Conservation (phyloP, 208 protist species). For the Acanthamoeba lenticulata region DNA sequence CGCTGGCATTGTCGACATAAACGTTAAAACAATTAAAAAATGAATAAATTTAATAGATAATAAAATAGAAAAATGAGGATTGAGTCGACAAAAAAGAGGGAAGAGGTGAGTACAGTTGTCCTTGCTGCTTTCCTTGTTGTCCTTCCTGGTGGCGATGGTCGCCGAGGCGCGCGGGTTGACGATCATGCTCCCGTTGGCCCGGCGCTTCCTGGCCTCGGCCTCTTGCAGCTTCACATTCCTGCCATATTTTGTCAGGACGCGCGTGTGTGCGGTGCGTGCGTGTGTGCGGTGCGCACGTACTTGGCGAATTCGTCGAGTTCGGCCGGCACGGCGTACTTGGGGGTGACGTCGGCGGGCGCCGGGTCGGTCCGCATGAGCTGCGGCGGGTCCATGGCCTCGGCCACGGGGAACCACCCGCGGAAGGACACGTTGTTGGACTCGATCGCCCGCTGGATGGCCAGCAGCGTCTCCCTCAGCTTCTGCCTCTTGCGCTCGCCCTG, state of each 20-base stretch:
- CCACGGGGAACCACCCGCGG: constrained; percentile 15
- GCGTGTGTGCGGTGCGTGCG: too few species aligned
- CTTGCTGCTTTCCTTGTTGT: too few species aligned
- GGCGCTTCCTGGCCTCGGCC: background rate
- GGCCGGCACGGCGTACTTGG: background rate
- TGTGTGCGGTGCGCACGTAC: background rate
- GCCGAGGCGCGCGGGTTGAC: background rate
- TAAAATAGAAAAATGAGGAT: too few species aligned
- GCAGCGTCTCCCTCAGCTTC: constrained; percentile 29
- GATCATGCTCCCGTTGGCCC: background rate
- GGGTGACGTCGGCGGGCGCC: background rate
- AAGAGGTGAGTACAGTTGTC: too few species aligned
- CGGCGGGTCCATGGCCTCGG: background rate
- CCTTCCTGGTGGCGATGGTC: background rate
- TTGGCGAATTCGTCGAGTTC: background rate
- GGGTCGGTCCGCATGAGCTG: background rate
- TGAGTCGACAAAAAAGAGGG: too few species aligned
- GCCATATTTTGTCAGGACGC: background rate
- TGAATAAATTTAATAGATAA: too few species aligned
- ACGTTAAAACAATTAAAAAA: too few species aligned
- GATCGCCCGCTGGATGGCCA: background rate
- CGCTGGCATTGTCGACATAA: too few species aligned
- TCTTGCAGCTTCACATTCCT: background rate
- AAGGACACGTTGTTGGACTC: constrained; percentile 6
- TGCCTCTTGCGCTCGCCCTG: constrained; percentile 6